Base-by-base conservation (phyloP, 2,329 filamentous ascomycete species). In the Phialocephala subalpina region DNA sequence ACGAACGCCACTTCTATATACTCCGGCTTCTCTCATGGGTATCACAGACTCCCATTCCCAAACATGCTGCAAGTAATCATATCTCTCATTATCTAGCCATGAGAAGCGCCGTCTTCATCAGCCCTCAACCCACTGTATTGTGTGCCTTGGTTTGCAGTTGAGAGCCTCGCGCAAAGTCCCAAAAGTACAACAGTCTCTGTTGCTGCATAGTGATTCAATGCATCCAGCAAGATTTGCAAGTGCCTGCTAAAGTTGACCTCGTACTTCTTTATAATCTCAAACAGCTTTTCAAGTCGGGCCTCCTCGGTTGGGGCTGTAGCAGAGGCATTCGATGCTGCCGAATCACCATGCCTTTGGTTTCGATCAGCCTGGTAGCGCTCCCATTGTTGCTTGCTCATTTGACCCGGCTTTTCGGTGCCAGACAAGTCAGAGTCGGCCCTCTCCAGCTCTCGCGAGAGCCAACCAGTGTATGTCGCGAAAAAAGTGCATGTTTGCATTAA, bases 101-200 rank as follows among this genome's bases (percentile, higher is more conserved):
- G 69, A 27, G 62, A 70, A 60, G 66, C 72, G 20, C 70, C 70
- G 67, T 89, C 86, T 56, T 89, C 87, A 66, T 90, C 87, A n/a
- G 82, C 80, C 62, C 85, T 82, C 65, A 88, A 73, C 2, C 87
- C 87, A 11, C 86, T 84, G 73, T 85, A 89, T 75, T 90, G 87
- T 0, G 87, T 90, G 22, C 92, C 92, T 76, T 94, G 92, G 67
- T 92, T 93, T 14, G 92, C 93, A 66, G 91, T 93, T 74, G 91
- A 94, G 74, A 97, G 77, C 67, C 93, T 82, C 14, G 93, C 93
- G 76, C 93, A 97, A 18, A 99, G 82, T 70, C 94, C 95, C 68
- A 98, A 81, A 70, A 99, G 84, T 20, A 97, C 96, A 2, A 97
- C 95, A 45, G 96, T 98, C 82, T 99, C 96, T 0, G 96, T 98